Base-by-base conservation (phyloP, 192 early-diverging fungal species). In the Backusella circina region DNA sequence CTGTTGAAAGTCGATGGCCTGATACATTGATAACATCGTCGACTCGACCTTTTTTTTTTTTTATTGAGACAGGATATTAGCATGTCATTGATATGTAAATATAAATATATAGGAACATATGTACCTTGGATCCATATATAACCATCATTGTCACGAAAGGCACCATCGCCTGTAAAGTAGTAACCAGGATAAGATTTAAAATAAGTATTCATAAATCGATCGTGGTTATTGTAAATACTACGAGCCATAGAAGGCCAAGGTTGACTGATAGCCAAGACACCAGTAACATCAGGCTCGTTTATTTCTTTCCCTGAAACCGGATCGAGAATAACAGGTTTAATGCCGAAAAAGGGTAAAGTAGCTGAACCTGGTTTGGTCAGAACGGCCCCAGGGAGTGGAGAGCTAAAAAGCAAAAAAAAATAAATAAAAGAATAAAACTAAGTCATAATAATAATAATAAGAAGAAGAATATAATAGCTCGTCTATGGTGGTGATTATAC, bases 91-190 rank as follows among this genome's bases (percentile, higher is more conserved):
- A 35, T 35, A 35, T 35, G 33, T 35, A 35, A 3, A 3, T 35
- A 35, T 66, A 66, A 51, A n/a, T 33, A 28, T 66, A 51, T 13
- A 51, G 7, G 33, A 15, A 32, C 30, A 41, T 72, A 23, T 72
- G 21, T 54, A 54, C 97, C 97, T 69, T 92, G 90, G 74, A 99
- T 91, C 96, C 95, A 99, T 84, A 92, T 92, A 88, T 96, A 99
- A 51, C 95, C 96, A 79, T 99, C 95, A 69, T 90, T 87, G 77
- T 99, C 97, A 66, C 93, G 87, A 47, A 90, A 89, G 67, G 91
- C 95, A 75, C 97, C 97, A 82, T 99, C 97, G 35, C 97, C 97
- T 7, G 95, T 94, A 83, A 98, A 99, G 87, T 99, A 99, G 87
- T 91, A 95, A 35, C 94, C 94, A 28, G 87, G 88, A 84, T 98